A percentile compares a stretch with the other conserved stretches of the same genome.
phyloP scores from a whole-genome alignment of 2,329 filamentous ascomycete genomes.

The Aspergillus flavus region DNA sequence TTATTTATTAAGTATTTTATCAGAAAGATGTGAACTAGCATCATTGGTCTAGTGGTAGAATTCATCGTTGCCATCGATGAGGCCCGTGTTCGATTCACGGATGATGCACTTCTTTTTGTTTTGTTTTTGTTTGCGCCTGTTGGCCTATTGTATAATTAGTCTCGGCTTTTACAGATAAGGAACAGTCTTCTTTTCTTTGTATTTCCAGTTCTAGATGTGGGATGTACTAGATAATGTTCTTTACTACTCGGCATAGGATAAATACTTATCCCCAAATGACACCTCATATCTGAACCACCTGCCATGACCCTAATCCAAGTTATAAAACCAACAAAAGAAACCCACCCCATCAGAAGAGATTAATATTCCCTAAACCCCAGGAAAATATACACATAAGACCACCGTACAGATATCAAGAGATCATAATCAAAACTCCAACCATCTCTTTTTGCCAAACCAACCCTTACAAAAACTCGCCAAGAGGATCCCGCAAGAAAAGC shows the following conservation, averaged over 20 bases:
- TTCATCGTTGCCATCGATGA: slow-evolving; percentile 51
- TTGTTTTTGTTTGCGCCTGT: slow-evolving; percentile 1
- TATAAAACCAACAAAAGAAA: background rate
- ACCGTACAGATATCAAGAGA: slow-evolving; percentile 4
- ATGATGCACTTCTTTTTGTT: slow-evolving; percentile 34
- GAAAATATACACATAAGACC: slow-evolving; percentile 1
- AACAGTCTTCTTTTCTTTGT: too few relatives aligned
- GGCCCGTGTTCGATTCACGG: slow-evolving; percentile 52
- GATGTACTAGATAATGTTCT: too few relatives aligned
- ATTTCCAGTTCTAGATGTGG: too few relatives aligned
- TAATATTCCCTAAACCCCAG: background rate
- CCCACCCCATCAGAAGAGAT: background rate
- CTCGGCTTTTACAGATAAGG: too few relatives aligned
- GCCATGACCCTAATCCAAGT: background rate
- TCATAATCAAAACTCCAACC: slow-evolving; percentile 6
- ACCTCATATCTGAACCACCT: background rate
- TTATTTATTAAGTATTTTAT: accelerated
- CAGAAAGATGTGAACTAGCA: slow-evolving; percentile 28
- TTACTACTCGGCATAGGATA: too few relatives aligned
- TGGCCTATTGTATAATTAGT: too few relatives aligned
- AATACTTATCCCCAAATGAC: too few relatives aligned
- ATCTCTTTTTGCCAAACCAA: slow-evolving; percentile 8
- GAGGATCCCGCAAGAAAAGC: background rate
- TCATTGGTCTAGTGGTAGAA: slow-evolving; percentile 51
- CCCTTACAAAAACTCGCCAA: background rate